These are phyloP conservation scores for Forsythia suspensa DNA, from an alignment of 257 asterid genomes.

Conservation along the genomic window DNA sequence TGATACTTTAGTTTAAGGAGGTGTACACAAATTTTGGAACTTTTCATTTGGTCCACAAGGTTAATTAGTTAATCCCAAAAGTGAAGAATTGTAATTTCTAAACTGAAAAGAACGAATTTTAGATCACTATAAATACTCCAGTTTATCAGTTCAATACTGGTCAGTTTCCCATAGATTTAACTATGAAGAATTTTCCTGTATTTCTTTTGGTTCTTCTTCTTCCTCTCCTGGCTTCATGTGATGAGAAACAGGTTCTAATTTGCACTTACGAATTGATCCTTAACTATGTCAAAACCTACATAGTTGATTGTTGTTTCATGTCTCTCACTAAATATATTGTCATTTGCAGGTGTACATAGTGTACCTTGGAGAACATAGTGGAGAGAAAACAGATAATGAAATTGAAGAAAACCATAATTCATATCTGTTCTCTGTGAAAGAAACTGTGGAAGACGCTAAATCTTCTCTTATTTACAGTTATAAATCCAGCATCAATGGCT, in stretches of 20 bases:
- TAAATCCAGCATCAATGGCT: slow-evolving; percentile 87
- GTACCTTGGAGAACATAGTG: slow-evolving; percentile 73
- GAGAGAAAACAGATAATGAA: slow-evolving; percentile 51
- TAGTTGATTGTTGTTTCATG: not conserved
- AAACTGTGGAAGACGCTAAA: slow-evolving; percentile 65
- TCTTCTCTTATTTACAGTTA: slow-evolving; percentile 85
- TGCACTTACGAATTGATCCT: not conserved
- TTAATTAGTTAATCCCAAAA: not conserved
- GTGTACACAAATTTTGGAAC: not conserved
- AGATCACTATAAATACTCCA: not conserved
- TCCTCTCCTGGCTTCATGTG: slow-evolving; percentile 52
- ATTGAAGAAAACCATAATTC: slow-evolving; percentile 67
- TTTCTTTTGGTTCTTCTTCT: slow-evolving; percentile 29
- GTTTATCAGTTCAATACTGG: slow-evolving; percentile 23
- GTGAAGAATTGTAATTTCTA: not conserved
- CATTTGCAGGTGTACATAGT: slow-evolving; percentile 66
- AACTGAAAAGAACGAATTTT: not conserved
- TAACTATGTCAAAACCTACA: not conserved
- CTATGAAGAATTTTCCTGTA: slow-evolving; percentile 35
- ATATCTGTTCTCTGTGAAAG: slow-evolving; percentile 64
- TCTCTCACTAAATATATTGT: not conserved
- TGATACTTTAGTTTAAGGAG: not conserved
- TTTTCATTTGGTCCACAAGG: not conserved
- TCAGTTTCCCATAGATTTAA: slow-evolving; percentile 10
- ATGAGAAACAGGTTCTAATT: slow-evolving; percentile 49